Base-by-base conservation (phyloP, 2,329 filamentous ascomycete genomes). In the Fusarium chuoi region DNA sequence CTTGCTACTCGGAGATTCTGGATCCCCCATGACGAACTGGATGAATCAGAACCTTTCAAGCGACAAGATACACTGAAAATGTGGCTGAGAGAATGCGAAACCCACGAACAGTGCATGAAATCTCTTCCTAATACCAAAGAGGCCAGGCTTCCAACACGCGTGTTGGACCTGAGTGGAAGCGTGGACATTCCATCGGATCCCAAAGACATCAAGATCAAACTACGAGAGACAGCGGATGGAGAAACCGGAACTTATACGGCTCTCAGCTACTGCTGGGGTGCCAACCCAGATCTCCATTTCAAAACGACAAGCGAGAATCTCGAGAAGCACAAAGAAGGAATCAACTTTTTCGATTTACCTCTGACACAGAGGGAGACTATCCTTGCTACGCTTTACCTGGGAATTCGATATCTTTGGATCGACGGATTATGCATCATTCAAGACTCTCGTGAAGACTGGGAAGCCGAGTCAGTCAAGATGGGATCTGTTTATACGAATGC, bases 221-320 rank as follows among this genome's bases (percentile, higher is more conserved):
- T 66, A 5, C 36, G 64, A 18, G 61, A 65, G 5, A 58, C 30
- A 0, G 6, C 33, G 2, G n/a, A 44, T 1, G 30, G 17, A 5
- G 61, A 66, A 5, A 9, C 22, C 0, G 64, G 64, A 4, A 28
- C 30, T 0, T 70, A 70, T 8, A 70, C 36, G 3, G n/a, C 66
- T 15, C 12, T 70, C 0, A 70, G 67, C 15, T 70, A 70, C 35
- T 70, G 67, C 9, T 70, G 59, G 66, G 67, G 67, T 2, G 51
- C 41, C 3, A 44, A 65, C 6, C 30, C 51, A 11, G 11, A 58
- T 5, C 20, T 22, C 0, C 65, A 65, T 38, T 65, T 65, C 49
- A 70, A 24, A 22, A 70, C 51, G 0, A 58, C 60, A 2, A n/a
- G 7, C 0, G n/a, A 38, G 1, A 69, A 24, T 8, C 10, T 70